A percentile compares a stretch with the other conserved stretches of the same genome.
These are phyloP conservation scores for Jatropha curcas DNA, from an alignment of 345 rosid genomes.

Conservation along the genomic window DNA sequence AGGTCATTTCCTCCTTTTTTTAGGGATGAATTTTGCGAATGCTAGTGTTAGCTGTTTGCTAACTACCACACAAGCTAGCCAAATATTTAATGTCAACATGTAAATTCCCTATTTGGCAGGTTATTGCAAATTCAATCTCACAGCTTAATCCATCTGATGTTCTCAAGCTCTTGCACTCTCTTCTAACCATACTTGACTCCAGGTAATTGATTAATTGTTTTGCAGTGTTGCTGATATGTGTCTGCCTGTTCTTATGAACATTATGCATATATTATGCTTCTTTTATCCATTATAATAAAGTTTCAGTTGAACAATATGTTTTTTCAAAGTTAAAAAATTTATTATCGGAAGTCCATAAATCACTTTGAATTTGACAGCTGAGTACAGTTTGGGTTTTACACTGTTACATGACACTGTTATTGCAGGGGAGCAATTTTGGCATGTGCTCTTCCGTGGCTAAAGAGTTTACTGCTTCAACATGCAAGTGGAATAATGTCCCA, in stretches of 20 bases:
- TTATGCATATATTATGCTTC: background rate
- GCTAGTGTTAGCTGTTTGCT: background rate
- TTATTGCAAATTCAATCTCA: constrained; percentile 77
- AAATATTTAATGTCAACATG: too few relatives aligned
- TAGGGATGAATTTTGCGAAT: background rate
- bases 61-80: too few relatives aligned
- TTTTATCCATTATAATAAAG: too few relatives aligned
- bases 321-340: background rate
- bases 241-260: background rate
- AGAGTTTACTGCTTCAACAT: constrained; percentile 75
- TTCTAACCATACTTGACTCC: constrained; percentile 67
- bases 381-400: background rate
- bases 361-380: background rate
- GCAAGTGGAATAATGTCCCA: constrained; percentile 85
- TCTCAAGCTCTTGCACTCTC: constrained; percentile 69
- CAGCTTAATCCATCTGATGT: constrained; percentile 74
- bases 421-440: constrained; percentile 88
- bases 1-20: constrained; percentile 42
- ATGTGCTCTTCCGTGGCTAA: constrained; percentile 90
- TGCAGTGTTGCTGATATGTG: background rate
- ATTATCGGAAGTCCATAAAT: background rate
- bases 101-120: constrained; percentile 44
- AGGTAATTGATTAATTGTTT: constrained; percentile 45
- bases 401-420: background rate
- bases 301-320: background rate